These are phyloP conservation scores for Paramecium primaurelia DNA, from an alignment of 73 alveolate species.

Conservation along the genomic window DNA sequence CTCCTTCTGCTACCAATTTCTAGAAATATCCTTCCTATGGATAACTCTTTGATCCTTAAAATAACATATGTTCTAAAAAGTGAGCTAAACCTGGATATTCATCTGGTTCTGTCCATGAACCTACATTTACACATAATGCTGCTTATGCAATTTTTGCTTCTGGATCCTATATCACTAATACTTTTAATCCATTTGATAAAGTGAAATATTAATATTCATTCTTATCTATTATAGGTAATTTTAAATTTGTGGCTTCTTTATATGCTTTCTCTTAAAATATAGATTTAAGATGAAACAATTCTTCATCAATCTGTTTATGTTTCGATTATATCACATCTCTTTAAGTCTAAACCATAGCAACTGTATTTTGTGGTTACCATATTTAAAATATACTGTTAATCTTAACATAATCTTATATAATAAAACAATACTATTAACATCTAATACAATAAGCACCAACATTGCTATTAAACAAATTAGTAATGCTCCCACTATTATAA, in stretches of 20 bases:
- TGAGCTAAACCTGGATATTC: conserved; percentile 74
- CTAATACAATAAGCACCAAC: not conserved
- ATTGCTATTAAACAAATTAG: not conserved
- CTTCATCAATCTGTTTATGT: not conserved
- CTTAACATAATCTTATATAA: not conserved
- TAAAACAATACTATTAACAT: not conserved
- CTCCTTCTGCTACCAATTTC: conserved; percentile 38
- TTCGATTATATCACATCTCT: not conserved
- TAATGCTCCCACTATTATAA: not conserved
- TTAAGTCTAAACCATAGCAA: not conserved
- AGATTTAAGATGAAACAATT: not conserved
- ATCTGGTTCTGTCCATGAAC: conserved; percentile 66
- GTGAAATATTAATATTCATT: conserved; percentile 20
- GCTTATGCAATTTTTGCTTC: conserved; percentile 70
- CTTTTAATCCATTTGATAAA: not conserved
- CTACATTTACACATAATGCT: conserved; percentile 73
- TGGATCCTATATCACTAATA: conserved; percentile 64
- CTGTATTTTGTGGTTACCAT: not conserved
- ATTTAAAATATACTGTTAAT: not conserved
- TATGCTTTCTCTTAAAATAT: not conserved
- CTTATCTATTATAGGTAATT: conserved; percentile 22
- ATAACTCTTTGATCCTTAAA: conserved; percentile 56
- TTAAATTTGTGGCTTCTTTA: not conserved
- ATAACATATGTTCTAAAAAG: conserved; percentile 73
- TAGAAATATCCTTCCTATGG: conserved; percentile 57